These are phyloP conservation scores for Hypomyces perniciosus DNA, from an alignment of 2,329 filamentous ascomycete genomes.

Conservation along the genomic window DNA sequence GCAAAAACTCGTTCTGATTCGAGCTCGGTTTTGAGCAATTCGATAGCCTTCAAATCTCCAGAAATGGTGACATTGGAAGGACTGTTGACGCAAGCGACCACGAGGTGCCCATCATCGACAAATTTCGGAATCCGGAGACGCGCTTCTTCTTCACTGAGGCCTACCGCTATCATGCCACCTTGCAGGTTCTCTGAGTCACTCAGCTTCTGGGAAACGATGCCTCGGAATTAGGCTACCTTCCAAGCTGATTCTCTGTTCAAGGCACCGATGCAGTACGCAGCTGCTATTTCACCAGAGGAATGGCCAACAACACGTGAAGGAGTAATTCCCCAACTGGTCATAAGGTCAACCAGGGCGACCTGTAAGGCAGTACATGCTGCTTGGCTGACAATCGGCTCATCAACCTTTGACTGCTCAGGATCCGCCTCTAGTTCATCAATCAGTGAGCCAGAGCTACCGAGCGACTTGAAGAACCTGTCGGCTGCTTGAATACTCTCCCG, in stretches of 20 bases:
- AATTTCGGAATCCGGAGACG: neutral
- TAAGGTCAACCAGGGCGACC: slow-evolving; percentile 11
- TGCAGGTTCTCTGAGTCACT: neutral
- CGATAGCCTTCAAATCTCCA: neutral
- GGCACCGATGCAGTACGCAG: slow-evolving; percentile 1
- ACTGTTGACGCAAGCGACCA: slow-evolving; percentile 6
- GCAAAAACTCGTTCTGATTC: neutral
- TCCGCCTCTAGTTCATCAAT: slow-evolving; percentile 4
- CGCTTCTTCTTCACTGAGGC: neutral
- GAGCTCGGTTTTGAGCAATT: neutral
- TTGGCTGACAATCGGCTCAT: slow-evolving; percentile 8
- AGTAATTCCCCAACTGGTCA: neutral
- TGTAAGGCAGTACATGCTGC: slow-evolving; percentile 12
- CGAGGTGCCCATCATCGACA: neutral
- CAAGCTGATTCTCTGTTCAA: neutral
- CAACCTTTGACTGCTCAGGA: slow-evolving; percentile 2
- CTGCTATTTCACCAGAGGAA: slow-evolving; percentile 4
- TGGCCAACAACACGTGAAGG: neutral
- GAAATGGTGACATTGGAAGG: slow-evolving; percentile 4
- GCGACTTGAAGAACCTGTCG: neutral
- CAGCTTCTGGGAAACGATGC: neutral
- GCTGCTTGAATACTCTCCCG: slow-evolving; percentile 4
- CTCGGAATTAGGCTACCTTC: slow-evolving; percentile 3
- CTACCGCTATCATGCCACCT: neutral
- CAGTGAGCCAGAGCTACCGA: slow-evolving; percentile 10